phyloP scores from a whole-genome alignment of 1,284 basidiomycete genomes.

The Mrakiaceae sp. region DNA sequence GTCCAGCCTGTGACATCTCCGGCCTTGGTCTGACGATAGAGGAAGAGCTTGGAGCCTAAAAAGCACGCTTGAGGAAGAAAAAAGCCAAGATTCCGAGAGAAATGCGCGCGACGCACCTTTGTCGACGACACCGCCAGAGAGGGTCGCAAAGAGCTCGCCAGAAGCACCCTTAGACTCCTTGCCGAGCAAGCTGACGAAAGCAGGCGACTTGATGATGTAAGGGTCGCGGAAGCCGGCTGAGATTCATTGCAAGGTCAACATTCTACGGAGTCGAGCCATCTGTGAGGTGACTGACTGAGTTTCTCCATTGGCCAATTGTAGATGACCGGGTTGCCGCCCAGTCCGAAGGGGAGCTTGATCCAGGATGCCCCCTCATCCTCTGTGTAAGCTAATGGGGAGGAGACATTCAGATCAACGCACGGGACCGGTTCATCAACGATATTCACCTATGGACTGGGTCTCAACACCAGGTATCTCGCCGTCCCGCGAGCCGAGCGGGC shows the following conservation, averaged over 20 bases:
- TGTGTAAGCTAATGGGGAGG: conserved; percentile 19
- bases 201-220: conserved; percentile 22
- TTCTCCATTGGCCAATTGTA: conserved; percentile 18
- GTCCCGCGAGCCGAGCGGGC: conserved; percentile 19
- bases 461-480: conserved; percentile 22
- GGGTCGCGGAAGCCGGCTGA: conserved; percentile 23
- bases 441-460: conserved; percentile 17
- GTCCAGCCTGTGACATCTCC: conserved; percentile 20
- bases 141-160: conserved; percentile 19
- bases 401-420: background rate
- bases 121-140: conserved; percentile 21
- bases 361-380: conserved; percentile 22
- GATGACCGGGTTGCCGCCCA: conserved; percentile 22
- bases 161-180: background rate
- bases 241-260: background rate
- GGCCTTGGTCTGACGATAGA: conserved; percentile 22
- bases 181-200: background rate
- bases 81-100: too few species aligned
- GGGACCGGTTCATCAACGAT: too few species aligned
- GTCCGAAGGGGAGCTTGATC: conserved; percentile 22
- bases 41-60: conserved; percentile 20
- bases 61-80: too few species aligned
- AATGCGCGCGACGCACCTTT: background rate
- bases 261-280: too few species aligned
- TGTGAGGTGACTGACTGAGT: background rate